These are phyloP conservation scores for Limonium bicolor DNA, from an alignment of 148 eudicot species.

Conservation along the genomic window DNA sequence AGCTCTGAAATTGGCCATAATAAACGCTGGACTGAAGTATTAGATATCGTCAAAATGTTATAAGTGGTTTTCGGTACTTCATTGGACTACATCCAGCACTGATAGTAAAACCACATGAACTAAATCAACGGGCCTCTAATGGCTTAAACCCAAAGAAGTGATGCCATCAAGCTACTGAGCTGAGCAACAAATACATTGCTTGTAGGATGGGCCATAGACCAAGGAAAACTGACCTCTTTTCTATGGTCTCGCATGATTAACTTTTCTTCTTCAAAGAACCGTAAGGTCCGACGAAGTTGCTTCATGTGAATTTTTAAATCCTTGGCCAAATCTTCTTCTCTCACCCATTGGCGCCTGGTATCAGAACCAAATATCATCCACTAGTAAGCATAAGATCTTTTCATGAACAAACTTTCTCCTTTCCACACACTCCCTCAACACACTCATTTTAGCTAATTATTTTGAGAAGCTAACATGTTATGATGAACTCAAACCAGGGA, in stretches of 20 bases:
- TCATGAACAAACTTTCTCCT: not conserved
- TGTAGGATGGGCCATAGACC: not conserved
- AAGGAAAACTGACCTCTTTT: conserved; percentile 53
- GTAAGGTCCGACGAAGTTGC: conserved; percentile 87
- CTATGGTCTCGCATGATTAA: conserved; percentile 80
- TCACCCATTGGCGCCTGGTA: conserved; percentile 82
- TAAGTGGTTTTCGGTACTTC: too few relatives aligned
- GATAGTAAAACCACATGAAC: not conserved
- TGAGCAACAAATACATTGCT: not conserved
- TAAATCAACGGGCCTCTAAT: not conserved
- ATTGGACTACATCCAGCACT: not conserved
- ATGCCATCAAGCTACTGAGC: not conserved
- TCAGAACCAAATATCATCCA: not conserved
- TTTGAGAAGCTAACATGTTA: too few relatives aligned
- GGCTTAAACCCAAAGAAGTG: not conserved
- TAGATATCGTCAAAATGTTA: too few relatives aligned
- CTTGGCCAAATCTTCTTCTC: conserved; percentile 95
- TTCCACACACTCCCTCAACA: not conserved
- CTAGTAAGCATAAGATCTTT: not conserved
- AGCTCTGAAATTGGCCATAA: not conserved
- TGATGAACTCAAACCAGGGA: too few relatives aligned
- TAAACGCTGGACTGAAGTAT: too few relatives aligned
- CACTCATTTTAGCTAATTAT: not conserved
- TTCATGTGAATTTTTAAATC: conserved; percentile 84
- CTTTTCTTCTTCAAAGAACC: conserved; percentile 96